Percentiles rank a stretch among this genome's conserved stretches.
Conservation (phyloP, 75 land plant genomes). For the Azolla pinnata region DNA sequence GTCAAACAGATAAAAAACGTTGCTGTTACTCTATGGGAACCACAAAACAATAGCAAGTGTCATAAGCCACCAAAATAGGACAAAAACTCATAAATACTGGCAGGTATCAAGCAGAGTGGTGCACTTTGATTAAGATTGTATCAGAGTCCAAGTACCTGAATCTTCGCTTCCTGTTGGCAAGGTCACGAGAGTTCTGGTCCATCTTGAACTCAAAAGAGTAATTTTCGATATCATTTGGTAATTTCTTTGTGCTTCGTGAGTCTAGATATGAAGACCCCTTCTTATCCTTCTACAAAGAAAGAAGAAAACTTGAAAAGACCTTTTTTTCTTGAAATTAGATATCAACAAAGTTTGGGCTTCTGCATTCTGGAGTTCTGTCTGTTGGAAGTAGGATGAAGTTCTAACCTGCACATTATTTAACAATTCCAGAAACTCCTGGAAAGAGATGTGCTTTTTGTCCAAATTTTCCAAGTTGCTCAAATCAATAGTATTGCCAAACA, state of each 20-base stretch:
- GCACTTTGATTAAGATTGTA: background rate
- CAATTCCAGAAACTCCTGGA: constrained; percentile 18
- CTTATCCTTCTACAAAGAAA: constrained; percentile 12
- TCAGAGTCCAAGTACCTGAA: constrained; percentile 12
- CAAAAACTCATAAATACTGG: too few relatives aligned
- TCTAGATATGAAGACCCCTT: constrained; percentile 4
- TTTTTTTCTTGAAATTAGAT: too few relatives aligned
- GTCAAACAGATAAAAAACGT: too few relatives aligned
- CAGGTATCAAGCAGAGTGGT: background rate
- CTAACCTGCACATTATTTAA: constrained; percentile 17
- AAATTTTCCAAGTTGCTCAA: constrained; percentile 11
- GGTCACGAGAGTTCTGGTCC: constrained; percentile 24
- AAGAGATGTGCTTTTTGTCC: constrained; percentile 11
- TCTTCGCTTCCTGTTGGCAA: constrained; percentile 19
- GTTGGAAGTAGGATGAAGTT: background rate
- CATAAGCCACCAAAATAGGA: too few relatives aligned
- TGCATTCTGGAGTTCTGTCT: background rate
- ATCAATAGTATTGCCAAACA: constrained; percentile 14
- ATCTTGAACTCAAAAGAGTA: constrained; percentile 25
- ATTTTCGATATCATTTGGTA: constrained; percentile 6
- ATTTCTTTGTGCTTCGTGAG: constrained; percentile 13
- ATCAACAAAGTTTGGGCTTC: constrained; percentile 1
- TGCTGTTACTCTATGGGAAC: too few relatives aligned
- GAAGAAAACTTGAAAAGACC: background rate
- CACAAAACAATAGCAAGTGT: too few relatives aligned